These are phyloP conservation scores for Trebouxiophyceae sp. DNA, from an alignment of 163 green algal species.

Conservation along the genomic window DNA sequence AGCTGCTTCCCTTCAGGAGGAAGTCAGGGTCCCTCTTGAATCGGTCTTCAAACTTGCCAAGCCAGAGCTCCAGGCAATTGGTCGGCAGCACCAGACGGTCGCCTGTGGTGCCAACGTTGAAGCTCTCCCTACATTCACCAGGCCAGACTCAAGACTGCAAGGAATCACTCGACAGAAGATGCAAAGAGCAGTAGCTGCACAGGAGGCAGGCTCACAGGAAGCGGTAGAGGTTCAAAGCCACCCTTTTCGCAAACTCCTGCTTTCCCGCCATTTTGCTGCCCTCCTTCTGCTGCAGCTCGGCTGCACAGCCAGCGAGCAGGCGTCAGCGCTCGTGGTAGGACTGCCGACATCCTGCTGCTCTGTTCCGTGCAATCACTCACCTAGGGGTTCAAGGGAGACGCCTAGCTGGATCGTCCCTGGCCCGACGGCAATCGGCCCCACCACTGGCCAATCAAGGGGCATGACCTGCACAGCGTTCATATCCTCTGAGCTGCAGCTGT, in stretches of 20 bases:
- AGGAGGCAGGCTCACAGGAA: no score
- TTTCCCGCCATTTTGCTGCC: slow-evolving; percentile 53
- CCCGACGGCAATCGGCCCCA: neutral
- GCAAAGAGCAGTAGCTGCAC: no score
- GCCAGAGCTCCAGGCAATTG: slow-evolving; percentile 56
- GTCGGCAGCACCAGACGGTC: slow-evolving; percentile 36
- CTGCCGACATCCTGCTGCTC: neutral
- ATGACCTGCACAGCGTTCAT: slow-evolving; percentile 24
- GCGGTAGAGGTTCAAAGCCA: slow-evolving; percentile 71
- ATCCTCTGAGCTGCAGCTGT: no score
- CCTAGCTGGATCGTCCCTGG: slow-evolving; percentile 38
- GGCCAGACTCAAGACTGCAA: no score
- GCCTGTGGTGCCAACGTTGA: slow-evolving; percentile 16
- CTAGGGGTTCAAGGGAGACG: slow-evolving; percentile 60
- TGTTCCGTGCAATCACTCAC: neutral
- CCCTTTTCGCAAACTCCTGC: slow-evolving; percentile 75
- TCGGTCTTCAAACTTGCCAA: slow-evolving; percentile 56
- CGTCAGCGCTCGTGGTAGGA: neutral
- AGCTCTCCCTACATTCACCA: no score
- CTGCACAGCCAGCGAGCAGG: slow-evolving; percentile 13
- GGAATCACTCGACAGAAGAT: no score
- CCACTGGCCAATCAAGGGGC: slow-evolving; percentile 56
- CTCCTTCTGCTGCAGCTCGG: slow-evolving; percentile 55
- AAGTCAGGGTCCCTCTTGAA: slow-evolving; percentile 63
- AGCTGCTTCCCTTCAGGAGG: no score